Evolutionary conservation across 2,329 filamentous ascomycete species (phyloP), one percentile per base, ranked within the genome.

Genomic region (Alternaria dauci): DNA sequence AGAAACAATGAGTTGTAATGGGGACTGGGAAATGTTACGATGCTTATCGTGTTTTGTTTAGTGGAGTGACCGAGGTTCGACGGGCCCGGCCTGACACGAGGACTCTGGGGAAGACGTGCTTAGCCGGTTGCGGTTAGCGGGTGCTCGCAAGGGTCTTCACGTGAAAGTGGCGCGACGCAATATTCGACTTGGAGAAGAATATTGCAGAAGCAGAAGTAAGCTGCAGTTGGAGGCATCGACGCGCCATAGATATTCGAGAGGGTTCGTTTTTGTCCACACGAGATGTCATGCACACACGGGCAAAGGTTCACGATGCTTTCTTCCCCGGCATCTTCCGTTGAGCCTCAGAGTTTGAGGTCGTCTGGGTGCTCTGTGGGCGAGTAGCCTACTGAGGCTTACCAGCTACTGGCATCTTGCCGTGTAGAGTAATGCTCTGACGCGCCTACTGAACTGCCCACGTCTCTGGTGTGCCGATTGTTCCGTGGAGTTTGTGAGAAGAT

Each of bases 51-150:
- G 43, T 38, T 50, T 41, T 57, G 43, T 38, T 50, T 41, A 46
- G 60, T 71, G 62, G 62, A 71, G 62, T 68, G 67, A 66, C 71
- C 72, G 69, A 72, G 72, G 71, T 69, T 64, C 65, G 59, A 58
- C 59, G 18, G 20, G 20, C 20, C 20, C 20, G 20, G 32, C 62
- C 52, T 52, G 53, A 61, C 58, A 60, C 65, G 66, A 63, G 57
- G 66, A 67, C 62, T 69, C 68, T 65, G 70, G 66, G 62, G 62
- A 61, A 60, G 59, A 57, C 52, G 58, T 65, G 58, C 25, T 41
- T 62, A 57, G 48, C 12, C 38, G 4, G 25, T 67, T 61, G 9
- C 11, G 61, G 65, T 44, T 70, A 70, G 67, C 56, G 55, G 63
- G 16, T 25, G 66, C 71, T 71, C 63, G 52, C 26, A 20, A 30